A percentile compares a stretch with the other conserved stretches of the same genome.
These are phyloP conservation scores for Fusarium sp. DNA, from an alignment of 2,329 filamentous ascomycete genomes.

Conservation along the genomic window DNA sequence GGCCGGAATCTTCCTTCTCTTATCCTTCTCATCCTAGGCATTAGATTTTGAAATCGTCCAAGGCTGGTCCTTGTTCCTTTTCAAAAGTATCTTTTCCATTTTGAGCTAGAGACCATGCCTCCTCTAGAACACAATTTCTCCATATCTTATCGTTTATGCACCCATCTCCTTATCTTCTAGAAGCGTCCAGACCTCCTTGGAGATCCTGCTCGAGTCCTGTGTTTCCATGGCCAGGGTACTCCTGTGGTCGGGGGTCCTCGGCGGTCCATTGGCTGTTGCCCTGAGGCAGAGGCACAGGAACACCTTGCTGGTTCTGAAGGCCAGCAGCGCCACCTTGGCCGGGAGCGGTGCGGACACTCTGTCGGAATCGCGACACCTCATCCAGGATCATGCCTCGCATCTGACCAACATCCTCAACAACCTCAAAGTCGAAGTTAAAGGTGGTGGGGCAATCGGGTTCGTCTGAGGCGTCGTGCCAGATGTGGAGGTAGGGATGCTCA, in stretches of 20 bases:
- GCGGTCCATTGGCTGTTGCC: conserved; percentile 67
- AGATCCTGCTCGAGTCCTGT: conserved; percentile 69
- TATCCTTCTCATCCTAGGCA: conserved; percentile 21
- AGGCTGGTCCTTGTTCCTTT: conserved; percentile 12
- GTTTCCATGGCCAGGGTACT: conserved; percentile 63
- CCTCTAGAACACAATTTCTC: conserved; percentile 13
- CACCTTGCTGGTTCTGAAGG: conserved; percentile 54
- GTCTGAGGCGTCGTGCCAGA: conserved; percentile 98
- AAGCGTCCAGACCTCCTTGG: conserved; percentile 59
- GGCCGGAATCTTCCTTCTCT: background rate
- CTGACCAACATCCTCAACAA: conserved; percentile 92
- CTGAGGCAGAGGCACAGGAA: conserved; percentile 66
- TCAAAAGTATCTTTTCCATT: conserved; percentile 14
- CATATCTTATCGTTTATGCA: background rate
- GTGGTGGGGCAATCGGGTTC: conserved; percentile 93
- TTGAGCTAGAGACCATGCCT: conserved; percentile 9
- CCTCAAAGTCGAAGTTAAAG: conserved; percentile 98
- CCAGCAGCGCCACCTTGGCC: conserved; percentile 51
- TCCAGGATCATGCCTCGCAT: conserved; percentile 98
- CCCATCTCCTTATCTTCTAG: conserved; percentile 50
- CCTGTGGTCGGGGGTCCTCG: conserved; percentile 71
- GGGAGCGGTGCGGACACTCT: conserved; percentile 66
- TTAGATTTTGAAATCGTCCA: conserved; percentile 33
- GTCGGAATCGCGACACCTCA: conserved; percentile 91
- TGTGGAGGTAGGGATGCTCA: conserved; percentile 95